phyloP scores from a whole-genome alignment of 2,329 filamentous ascomycete species.

The Tolypocladium cylindrosporum region DNA sequence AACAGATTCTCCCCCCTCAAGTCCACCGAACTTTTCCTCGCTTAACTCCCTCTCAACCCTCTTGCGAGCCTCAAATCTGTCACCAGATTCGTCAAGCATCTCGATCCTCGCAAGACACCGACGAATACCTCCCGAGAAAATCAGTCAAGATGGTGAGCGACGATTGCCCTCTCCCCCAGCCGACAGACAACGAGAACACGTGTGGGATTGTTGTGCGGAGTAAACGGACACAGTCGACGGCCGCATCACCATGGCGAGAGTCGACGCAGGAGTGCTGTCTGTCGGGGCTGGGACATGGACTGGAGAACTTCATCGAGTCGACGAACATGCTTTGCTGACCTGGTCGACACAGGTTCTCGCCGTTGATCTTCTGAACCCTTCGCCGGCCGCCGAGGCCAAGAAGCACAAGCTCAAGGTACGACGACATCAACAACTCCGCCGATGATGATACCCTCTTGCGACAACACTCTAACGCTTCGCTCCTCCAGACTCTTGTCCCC shows the following conservation, averaged over 20 bases:
- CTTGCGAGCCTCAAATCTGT: constrained; percentile 45
- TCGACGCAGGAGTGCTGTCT: constrained; percentile 9
- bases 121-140: constrained; percentile 32
- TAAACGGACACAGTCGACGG: constrained; percentile 4
- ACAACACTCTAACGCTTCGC: constrained; percentile 10
- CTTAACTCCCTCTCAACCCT: constrained; percentile 33
- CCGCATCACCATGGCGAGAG: constrained; percentile 7
- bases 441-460: constrained; percentile 1
- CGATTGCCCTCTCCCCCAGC: constrained; percentile 10
- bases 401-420: constrained; percentile 99
- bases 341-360: constrained; percentile 77
- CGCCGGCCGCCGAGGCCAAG: constrained; percentile 92
- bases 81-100: constrained; percentile 43
- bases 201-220: constrained; percentile 8
- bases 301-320: neutral
- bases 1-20: constrained; percentile 22
- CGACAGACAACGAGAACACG: constrained; percentile 8
- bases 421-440: constrained; percentile 8
- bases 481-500: constrained; percentile 74
- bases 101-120: constrained; percentile 35
- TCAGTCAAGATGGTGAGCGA: constrained; percentile 62
- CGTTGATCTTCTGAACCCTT: constrained; percentile 99
- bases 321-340: constrained; percentile 33
- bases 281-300: constrained; percentile 1
- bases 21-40: constrained; percentile 39